Evolutionary conservation across 2,329 filamentous ascomycete genomes (phyloP), one percentile per base, ranked within the genome.

Genomic region (Verticillium klebahnii): DNA sequence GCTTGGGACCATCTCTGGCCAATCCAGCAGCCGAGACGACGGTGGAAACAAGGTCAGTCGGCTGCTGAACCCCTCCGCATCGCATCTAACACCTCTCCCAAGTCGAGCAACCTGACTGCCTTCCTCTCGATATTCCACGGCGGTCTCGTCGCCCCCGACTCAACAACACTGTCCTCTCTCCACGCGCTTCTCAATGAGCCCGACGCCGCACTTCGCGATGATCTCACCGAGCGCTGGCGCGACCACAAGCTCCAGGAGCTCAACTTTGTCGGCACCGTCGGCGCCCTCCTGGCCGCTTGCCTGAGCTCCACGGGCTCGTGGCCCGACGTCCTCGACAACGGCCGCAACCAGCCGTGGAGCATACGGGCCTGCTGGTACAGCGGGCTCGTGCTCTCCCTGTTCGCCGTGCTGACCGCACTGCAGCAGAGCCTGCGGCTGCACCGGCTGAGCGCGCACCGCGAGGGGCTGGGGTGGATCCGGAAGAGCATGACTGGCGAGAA

Each of bases 381-480:
- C 58, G 77, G 76, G 14, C 77, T 79, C 40, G 72, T 84, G 12
- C 77, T 85, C 31, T 74, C 81, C 1, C 72, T 85, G 3, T 82
- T 82, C 62, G 77, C 78, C n/a, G 75, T 84, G 7, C 72, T 83
- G 11, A 75, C 77, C 1, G 74, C 78, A 5, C 73, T 75, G 2
- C 73, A 77, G 61, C 77, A 79, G 63, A 76, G 74, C 3, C 73
- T 80, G 9, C 73, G 77, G 5, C 68, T 80, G 4, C 77, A 78
- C 66, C 74, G 77, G 1, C 66, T 80, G 6, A 75, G 75, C 14
- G 72, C 73, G 3, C 77, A 79, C 63, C 70, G 72, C 8, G 73
- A 78, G 62, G 75, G 74, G 0, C 65, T 72, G 4, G 54, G 62
- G 8, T 69, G 72, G 6, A 76, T 79, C 56, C 69, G 77, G 9